phyloP scores from a whole-genome alignment of 345 rosid species.

The Eucalyptus pauciflora region DNA sequence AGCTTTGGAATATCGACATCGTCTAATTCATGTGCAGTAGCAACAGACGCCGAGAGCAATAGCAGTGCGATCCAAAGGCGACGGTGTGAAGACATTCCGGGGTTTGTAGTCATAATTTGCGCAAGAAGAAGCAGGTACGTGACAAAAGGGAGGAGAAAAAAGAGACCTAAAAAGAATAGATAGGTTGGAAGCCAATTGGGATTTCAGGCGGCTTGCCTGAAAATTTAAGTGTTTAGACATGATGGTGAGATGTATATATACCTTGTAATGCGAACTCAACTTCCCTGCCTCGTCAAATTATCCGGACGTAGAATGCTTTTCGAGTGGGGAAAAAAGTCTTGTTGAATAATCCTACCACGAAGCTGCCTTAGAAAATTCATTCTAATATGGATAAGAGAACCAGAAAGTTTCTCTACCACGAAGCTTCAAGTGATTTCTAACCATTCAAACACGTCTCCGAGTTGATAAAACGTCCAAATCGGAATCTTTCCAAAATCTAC shows the following conservation, averaged over 20 bases:
- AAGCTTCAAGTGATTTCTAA: background rate
- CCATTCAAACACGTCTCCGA: background rate
- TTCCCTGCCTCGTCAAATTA: background rate
- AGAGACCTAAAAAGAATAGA: no score
- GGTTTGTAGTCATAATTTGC: background rate
- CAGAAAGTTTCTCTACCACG: background rate
- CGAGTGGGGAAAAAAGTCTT: background rate
- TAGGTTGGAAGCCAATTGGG: fast-evolving
- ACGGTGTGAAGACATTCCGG: background rate
- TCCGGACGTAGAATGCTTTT: background rate
- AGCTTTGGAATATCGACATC: background rate
- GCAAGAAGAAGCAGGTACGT: background rate
- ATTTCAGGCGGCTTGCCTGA: background rate
- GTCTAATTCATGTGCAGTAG: background rate
- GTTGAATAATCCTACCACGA: background rate
- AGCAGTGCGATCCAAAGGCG: background rate
- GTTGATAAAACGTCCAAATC: background rate
- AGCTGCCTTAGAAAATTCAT: background rate
- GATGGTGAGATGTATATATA: background rate
- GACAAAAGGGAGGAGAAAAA: background rate
- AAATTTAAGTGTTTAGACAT: background rate
- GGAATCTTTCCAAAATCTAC: background rate
- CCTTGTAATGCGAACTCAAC: background rate
- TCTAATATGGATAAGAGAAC: background rate
- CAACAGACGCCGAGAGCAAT: background rate